Percentiles rank a stretch among this genome's conserved stretches.
Evolutionary conservation across 176 grass and related monocot species (phyloP).

Genomic region (Guadua angustifolia): DNA sequence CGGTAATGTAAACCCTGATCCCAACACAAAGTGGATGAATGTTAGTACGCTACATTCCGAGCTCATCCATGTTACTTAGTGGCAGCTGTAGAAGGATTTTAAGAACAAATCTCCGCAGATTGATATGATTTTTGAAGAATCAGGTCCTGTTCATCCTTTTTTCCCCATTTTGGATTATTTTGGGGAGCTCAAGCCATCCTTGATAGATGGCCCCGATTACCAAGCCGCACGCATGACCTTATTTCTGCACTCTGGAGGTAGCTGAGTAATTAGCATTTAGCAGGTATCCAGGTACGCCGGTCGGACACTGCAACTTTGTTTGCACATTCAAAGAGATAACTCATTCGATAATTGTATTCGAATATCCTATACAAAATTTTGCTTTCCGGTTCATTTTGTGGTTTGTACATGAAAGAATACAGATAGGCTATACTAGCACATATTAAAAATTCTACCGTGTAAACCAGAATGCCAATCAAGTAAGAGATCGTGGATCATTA

Average conservation of each 20-base stretch:
- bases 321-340: constrained; percentile 14
- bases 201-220: constrained; percentile 3
- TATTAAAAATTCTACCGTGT: too few relatives aligned
- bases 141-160: neutral
- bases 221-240: neutral
- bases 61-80: neutral
- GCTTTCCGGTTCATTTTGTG: neutral
- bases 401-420: too few relatives aligned
- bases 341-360: neutral
- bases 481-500: too few relatives aligned
- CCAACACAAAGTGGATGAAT: neutral
- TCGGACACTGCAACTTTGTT: constrained; percentile 1
- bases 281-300: neutral
- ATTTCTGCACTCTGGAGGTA: neutral
- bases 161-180: constrained; percentile 5
- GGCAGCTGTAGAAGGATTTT: constrained; percentile 5
- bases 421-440: too few relatives aligned
- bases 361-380: neutral
- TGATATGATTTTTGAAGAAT: neutral
- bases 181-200: neutral
- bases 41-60: neutral
- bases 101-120: neutral
- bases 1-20: too few relatives aligned
- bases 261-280: neutral
- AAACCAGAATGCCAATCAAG: too few relatives aligned